phyloP scores from a whole-genome alignment of 345 rosid genomes.

The Salix udensis region DNA sequence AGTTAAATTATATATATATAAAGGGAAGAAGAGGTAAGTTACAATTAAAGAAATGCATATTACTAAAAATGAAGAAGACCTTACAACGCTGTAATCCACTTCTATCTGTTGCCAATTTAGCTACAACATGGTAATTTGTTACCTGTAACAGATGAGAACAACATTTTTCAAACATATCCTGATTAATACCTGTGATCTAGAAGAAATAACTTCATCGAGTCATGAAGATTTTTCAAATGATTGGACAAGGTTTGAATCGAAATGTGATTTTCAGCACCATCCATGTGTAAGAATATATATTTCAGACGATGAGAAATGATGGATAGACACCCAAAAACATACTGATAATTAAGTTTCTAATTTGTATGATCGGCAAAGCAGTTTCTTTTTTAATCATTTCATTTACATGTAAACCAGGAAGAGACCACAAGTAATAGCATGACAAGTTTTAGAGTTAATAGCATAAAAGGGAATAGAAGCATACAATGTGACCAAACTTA shows the following conservation, averaged over 20 bases:
- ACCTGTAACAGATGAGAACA: conserved; percentile 42
- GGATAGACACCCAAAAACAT: not conserved
- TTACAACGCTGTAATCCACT: conserved; percentile 74
- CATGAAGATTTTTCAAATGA: not conserved
- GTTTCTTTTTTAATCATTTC: not conserved
- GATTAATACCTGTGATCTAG: not conserved
- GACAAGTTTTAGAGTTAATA: not conserved
- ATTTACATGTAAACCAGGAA: not conserved
- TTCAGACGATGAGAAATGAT: not conserved
- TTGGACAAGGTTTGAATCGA: not conserved
- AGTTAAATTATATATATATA: not conserved
- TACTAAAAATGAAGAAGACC: conserved; percentile 40
- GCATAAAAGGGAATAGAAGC: conserved; percentile 16
- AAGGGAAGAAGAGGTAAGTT: not conserved
- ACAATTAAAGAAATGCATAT: not conserved
- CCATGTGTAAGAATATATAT: not conserved
- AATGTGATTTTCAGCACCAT: not conserved
- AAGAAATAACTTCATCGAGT: not conserved
- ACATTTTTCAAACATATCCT: not conserved
- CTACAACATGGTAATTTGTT: conserved; percentile 79
- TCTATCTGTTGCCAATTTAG: conserved; percentile 70
- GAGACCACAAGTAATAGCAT: not conserved
- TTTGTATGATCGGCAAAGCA: not conserved
- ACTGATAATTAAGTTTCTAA: not conserved
- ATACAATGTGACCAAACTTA: conserved; percentile 87